Conservation (phyloP, 768 basidiomycete species). For the Panus rudis region DNA sequence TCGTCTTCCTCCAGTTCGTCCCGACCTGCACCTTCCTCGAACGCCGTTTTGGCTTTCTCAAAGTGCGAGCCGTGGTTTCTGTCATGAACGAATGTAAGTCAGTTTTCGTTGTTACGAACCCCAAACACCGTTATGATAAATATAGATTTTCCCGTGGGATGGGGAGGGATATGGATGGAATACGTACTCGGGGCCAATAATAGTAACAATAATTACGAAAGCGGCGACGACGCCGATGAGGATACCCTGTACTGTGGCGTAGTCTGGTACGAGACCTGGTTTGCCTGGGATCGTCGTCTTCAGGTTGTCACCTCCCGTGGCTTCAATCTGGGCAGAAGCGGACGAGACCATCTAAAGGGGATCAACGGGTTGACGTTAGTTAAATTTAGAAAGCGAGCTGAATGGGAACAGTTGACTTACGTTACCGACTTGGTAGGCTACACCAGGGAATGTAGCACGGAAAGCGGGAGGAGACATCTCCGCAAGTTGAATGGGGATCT, state of each 20-base stretch:
- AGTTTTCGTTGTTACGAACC: not conserved
- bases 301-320: constrained; percentile 35
- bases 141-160: too few relatives aligned
- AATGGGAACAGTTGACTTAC: constrained; percentile 14
- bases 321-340: constrained; percentile 30
- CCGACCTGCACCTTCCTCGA: constrained; percentile 63
- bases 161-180: not conserved
- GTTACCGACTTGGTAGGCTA: constrained; percentile 81
- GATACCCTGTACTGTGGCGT: constrained; percentile 71
- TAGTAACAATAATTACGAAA: constrained; percentile 67
- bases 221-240: constrained; percentile 77
- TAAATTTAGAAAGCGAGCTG: too few relatives aligned
- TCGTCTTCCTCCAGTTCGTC: constrained; percentile 38
- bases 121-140: not conserved
- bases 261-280: constrained; percentile 33
- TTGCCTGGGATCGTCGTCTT: constrained; percentile 26
- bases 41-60: constrained; percentile 74
- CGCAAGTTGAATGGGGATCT: constrained; percentile 71
- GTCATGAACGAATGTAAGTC: not conserved
- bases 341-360: constrained; percentile 16
- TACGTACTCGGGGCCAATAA: constrained; percentile 74
- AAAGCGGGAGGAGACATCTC: constrained; percentile 88
- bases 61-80: constrained; percentile 53
- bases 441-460: constrained; percentile 81
- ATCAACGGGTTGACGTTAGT: constrained; percentile 3